Percentiles rank a stretch among this genome's conserved stretches.
Evolutionary conservation across 2,329 filamentous ascomycete genomes (phyloP).

Genomic region (Aschersonia sp.): DNA sequence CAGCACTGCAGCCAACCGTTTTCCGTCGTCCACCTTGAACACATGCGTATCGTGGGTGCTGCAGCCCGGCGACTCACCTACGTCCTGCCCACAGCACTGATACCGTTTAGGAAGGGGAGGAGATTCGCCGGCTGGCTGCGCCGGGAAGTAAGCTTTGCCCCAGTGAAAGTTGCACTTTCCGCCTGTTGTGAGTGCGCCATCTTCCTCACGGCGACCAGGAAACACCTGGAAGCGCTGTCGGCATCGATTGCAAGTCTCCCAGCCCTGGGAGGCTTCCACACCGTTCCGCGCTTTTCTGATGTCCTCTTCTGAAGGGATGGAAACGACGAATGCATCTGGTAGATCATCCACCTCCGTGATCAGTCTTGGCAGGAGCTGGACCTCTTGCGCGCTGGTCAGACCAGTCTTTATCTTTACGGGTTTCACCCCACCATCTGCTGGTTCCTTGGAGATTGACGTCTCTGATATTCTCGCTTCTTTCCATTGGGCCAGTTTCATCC

Average conservation of each 20-base stretch:
- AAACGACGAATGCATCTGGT: slow-evolving; percentile 62
- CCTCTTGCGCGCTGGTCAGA: slow-evolving; percentile 52
- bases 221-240: slow-evolving; percentile 80
- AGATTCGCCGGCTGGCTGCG: slow-evolving; percentile 39
- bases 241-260: slow-evolving; percentile 84
- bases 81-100: slow-evolving; percentile 62
- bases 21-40: slow-evolving; percentile 67
- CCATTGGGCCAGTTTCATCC: slow-evolving; percentile 62
- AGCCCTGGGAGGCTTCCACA: slow-evolving; percentile 53
- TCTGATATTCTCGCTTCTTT: slow-evolving; percentile 37
- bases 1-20: slow-evolving; percentile 60
- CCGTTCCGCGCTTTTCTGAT: slow-evolving; percentile 52
- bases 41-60: slow-evolving; percentile 60
- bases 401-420: slow-evolving; percentile 52
- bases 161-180: slow-evolving; percentile 73
- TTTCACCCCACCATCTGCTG: slow-evolving; percentile 13
- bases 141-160: slow-evolving; percentile 50
- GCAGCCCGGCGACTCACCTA: slow-evolving; percentile 65
- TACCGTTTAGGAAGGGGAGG: slow-evolving; percentile 47
- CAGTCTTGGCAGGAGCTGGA: slow-evolving; percentile 46
- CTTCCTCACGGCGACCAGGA: slow-evolving; percentile 64
- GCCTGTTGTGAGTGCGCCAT: slow-evolving; percentile 60
- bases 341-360: slow-evolving; percentile 49
- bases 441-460: not conserved
- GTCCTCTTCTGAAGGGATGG: slow-evolving; percentile 48